Evolutionary conservation across 1,284 basidiomycete species (phyloP).

Genomic region (Pascua guehoae): DNA sequence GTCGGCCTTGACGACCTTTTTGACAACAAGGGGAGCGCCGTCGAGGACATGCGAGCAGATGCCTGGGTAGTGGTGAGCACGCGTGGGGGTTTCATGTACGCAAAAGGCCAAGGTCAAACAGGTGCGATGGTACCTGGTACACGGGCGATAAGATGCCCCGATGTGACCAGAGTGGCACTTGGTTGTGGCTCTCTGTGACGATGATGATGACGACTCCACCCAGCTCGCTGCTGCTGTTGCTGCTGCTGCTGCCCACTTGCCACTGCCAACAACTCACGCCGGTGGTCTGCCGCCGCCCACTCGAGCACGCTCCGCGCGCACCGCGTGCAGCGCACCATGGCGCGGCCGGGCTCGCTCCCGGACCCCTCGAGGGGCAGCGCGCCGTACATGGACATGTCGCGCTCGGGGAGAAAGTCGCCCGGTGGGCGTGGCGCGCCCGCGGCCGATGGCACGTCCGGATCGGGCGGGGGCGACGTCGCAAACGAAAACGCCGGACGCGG

Average conservation of each 20-base stretch:
- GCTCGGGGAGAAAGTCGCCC: conserved; percentile 73
- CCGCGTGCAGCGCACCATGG: conserved; percentile 69
- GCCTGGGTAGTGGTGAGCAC: conserved; percentile 47
- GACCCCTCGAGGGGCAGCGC: conserved; percentile 60
- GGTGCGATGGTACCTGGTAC: too few relatives aligned
- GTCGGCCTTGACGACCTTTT: conserved; percentile 58
- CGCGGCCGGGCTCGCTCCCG: conserved; percentile 56
- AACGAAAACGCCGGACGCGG: conserved; percentile 38
- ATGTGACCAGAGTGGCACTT: too few relatives aligned
- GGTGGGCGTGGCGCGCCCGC: conserved; percentile 55
- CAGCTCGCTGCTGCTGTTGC: too few relatives aligned
- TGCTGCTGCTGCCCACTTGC: not conserved
- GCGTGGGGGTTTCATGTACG: too few relatives aligned
- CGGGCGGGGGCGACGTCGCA: conserved; percentile 13
- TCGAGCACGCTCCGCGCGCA: conserved; percentile 72
- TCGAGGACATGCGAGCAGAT: conserved; percentile 60
- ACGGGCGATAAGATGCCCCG: too few relatives aligned
- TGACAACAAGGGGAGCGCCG: conserved; percentile 48
- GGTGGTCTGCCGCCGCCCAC: conserved; percentile 70
- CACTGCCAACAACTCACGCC: conserved; percentile 54
- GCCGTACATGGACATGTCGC: conserved; percentile 83
- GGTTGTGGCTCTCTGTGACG: too few relatives aligned
- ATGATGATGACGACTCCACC: too few relatives aligned
- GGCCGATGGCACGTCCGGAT: conserved; percentile 6
- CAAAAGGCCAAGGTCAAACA: too few relatives aligned